phyloP scores from a whole-genome alignment of 495 filamentous ascomycete genomes.

The Penicillium malachiteum region DNA sequence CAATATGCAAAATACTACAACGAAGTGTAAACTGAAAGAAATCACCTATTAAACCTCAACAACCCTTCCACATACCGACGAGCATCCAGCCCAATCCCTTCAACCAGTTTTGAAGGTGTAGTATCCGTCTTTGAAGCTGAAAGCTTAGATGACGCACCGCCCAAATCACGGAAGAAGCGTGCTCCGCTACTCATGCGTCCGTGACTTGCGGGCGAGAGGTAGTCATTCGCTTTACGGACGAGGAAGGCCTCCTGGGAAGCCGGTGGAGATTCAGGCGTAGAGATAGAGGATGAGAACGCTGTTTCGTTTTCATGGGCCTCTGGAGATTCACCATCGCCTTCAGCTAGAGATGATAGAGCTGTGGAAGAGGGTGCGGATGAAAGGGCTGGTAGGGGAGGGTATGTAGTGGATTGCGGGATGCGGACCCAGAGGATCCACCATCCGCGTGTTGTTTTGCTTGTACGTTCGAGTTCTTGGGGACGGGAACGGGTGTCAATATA shows the following conservation, averaged over 20 bases:
- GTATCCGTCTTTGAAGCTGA: constrained; percentile 40
- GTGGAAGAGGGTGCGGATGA: constrained; percentile 20
- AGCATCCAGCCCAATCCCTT: constrained; percentile 86
- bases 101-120: constrained; percentile 66
- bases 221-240: constrained; percentile 74
- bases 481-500: constrained; percentile 61
- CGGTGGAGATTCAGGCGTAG: background rate
- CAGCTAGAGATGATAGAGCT: constrained; percentile 14
- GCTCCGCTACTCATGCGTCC: constrained; percentile 41
- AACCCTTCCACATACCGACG: constrained; percentile 81
- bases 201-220: constrained; percentile 33
- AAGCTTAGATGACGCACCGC: constrained; percentile 33
- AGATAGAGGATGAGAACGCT: background rate
- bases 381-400: constrained; percentile 13
- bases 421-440: constrained; percentile 98
- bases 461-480: constrained; percentile 71
- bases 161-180: constrained; percentile 49
- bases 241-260: constrained; percentile 71
- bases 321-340: too few relatives aligned
- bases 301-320: constrained; percentile 19
- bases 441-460: constrained; percentile 82
- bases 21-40: background rate
- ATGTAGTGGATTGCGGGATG: constrained; percentile 43
- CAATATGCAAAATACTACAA: too few relatives aligned
- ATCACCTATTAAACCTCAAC: constrained; percentile 69